These are phyloP conservation scores for Blastobotrys niveus DNA, from an alignment of 1,139 yeast species.

Conservation along the genomic window DNA sequence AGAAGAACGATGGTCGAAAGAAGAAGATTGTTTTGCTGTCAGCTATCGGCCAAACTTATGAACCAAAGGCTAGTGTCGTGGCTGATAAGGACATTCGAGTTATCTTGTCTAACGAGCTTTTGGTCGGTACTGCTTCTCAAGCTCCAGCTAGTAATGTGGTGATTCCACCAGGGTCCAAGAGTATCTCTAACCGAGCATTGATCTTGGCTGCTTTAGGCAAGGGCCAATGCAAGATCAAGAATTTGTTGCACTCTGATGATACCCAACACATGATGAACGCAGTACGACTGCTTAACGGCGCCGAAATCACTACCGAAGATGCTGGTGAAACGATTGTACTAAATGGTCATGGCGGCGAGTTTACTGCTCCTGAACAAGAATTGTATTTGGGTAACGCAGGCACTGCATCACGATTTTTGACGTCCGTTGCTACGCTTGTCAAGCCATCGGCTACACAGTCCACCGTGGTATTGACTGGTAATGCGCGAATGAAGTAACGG, in stretches of 20 bases:
- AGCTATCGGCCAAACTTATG: slow-evolving; percentile 82
- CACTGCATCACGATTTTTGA: slow-evolving; percentile 91
- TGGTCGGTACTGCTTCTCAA: slow-evolving; percentile 42
- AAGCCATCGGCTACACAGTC: slow-evolving; percentile 40
- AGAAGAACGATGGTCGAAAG: slow-evolving; percentile 88
- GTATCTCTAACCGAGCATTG: slow-evolving; percentile 91
- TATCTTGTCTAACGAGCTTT: slow-evolving; percentile 81
- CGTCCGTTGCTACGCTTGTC: slow-evolving; percentile 84
- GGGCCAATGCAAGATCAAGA: slow-evolving; percentile 77
- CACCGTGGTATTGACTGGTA: slow-evolving; percentile 75
- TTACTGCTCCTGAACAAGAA: slow-evolving; percentile 51
- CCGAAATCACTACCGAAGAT: slow-evolving; percentile 66
- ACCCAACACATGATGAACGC: slow-evolving; percentile 94
- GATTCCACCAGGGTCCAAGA: slow-evolving; percentile 94
- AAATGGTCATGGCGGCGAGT: slow-evolving; percentile 78
- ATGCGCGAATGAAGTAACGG: slow-evolving; percentile 94
- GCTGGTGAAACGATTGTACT: slow-evolving; percentile 86
- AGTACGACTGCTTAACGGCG: slow-evolving; percentile 71
- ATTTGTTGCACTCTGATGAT: slow-evolving; percentile 88
- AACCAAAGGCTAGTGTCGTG: slow-evolving; percentile 80
- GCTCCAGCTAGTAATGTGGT: slow-evolving; percentile 47
- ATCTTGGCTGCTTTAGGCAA: slow-evolving; percentile 85
- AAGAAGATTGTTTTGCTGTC: slow-evolving; percentile 83
- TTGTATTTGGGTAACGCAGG: slow-evolving; percentile 96
- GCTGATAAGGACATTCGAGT: slow-evolving; percentile 74